phyloP scores from a whole-genome alignment of 352 stramenopile genomes.

The Pythium plurisporium region DNA sequence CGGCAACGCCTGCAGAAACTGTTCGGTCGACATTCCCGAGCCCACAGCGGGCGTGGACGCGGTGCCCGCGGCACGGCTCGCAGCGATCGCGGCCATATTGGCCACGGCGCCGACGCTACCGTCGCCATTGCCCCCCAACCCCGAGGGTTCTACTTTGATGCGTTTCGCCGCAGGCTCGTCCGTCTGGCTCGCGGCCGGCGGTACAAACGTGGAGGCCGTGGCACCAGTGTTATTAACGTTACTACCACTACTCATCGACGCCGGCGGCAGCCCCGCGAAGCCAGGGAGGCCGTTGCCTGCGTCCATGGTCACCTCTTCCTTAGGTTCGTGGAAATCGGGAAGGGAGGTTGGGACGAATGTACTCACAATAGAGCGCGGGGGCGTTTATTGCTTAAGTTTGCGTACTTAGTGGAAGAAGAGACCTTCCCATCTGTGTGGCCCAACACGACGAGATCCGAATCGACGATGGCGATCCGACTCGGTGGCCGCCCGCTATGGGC shows the following conservation, averaged over 20 bases:
- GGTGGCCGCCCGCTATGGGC: too few relatives aligned
- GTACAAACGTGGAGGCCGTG: neutral
- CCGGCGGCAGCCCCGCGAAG: conserved; percentile 1
- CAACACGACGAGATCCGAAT: too few relatives aligned
- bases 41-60: neutral
- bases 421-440: too few relatives aligned
- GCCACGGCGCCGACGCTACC: conserved; percentile 5
- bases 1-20: conserved; percentile 34
- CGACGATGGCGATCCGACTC: neutral
- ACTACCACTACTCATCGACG: conserved; percentile 18
- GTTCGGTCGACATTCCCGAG: conserved; percentile 25
- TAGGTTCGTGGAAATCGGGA: neutral
- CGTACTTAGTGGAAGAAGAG: neutral
- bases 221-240: conserved; percentile 19
- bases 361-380: conserved; percentile 7
- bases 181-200: neutral
- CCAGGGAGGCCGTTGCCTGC: conserved; percentile 9
- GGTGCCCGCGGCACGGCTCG: conserved; percentile 5
- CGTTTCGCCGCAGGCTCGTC: conserved; percentile 25
- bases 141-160: conserved; percentile 26
- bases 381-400: neutral
- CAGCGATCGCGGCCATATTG: conserved; percentile 26
- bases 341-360: too few relatives aligned
- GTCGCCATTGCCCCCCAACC: too few relatives aligned
- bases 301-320: too few relatives aligned